Base-by-base conservation (phyloP, 257 asterid genomes). In the Paulownia fortunei region DNA sequence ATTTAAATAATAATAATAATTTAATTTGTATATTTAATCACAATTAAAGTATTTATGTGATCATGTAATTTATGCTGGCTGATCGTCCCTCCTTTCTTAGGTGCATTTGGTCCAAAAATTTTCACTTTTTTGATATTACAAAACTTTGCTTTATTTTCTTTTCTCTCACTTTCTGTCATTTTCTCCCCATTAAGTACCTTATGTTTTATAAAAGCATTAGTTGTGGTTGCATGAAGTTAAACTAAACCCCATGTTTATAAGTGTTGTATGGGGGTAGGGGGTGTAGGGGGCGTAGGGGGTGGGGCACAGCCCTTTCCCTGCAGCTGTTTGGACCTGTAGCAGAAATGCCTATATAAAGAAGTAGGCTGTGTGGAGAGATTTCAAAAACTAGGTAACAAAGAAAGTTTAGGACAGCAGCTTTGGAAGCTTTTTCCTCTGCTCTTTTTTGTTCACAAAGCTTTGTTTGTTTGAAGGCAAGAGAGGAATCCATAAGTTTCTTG, bases 261-360 rank as follows among this genome's bases (percentile, higher is more conserved):
- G 63, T 39, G 37, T 8, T 72, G 78, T 27, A 67, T 8, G 21
- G 8, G 51, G 47, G 80, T 67, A 27, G 64, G 66, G 60, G 79
- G n/a, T n/a, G n/a, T n/a, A n/a, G n/a, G n/a, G n/a, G n/a, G n/a
- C n/a, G n/a, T n/a, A 30, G 68, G 44, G 76, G 64, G 76, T 65
- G 72, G n/a, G 41, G 56, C 78, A 59, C 77, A 46, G 30, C 74
- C 62, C 74, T 73, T 73, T 70, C 24, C 47, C 71, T 49, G 63
- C 74, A 10, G 27, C 65, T 72, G 51, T 76, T 72, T 82, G 66
- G 72, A 70, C 19, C 18, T 47, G 69, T 37, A 37, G 79, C 60
- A 69, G 62, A 72, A 78, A 23, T 82, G 83, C 51, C 90, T 88
- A 88, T 91, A 84, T 86, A 92, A 84, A 71, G 60, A 74, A 69